Conservation (phyloP, 352 stramenopile species). For the Globisporangium emineosum region DNA sequence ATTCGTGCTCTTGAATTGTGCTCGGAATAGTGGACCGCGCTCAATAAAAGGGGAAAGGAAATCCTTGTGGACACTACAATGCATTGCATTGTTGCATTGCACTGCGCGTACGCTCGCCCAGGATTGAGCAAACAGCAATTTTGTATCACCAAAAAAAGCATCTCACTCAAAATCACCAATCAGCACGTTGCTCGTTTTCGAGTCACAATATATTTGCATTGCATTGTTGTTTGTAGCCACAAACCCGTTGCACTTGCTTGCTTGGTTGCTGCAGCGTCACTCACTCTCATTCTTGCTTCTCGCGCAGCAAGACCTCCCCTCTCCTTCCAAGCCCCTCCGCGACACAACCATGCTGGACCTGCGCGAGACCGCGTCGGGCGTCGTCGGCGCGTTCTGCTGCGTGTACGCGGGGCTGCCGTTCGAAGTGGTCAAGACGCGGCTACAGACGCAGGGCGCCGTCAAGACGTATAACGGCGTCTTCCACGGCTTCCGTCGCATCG, state of each 20-base stretch:
- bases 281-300: not conserved
- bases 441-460: conserved; percentile 71
- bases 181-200: too few species aligned
- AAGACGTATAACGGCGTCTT: conserved; percentile 60
- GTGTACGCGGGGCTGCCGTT: conserved; percentile 86
- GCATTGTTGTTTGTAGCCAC: not conserved
- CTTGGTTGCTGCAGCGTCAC: not conserved
- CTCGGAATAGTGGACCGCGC: not conserved
- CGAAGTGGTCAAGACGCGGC: conserved; percentile 83
- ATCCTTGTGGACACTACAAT: too few species aligned
- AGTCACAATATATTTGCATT: not conserved
- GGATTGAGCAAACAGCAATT: not conserved
- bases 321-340: not conserved
- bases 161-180: too few species aligned
- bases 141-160: not conserved
- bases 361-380: conserved; percentile 71
- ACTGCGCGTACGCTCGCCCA: not conserved
- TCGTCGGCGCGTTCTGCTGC: conserved; percentile 77
- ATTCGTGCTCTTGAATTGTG: not conserved
- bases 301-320: not conserved
- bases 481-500: conserved; percentile 69
- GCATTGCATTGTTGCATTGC: too few species aligned
- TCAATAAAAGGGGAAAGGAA: too few species aligned
- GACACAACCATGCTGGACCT: conserved; percentile 51
- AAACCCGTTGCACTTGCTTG: not conserved